A percentile compares a stretch with the other conserved stretches of the same genome.
These are phyloP conservation scores for Vigna reflexopilosa DNA, from an alignment of 306 rosid genomes.

Conservation along the genomic window DNA sequence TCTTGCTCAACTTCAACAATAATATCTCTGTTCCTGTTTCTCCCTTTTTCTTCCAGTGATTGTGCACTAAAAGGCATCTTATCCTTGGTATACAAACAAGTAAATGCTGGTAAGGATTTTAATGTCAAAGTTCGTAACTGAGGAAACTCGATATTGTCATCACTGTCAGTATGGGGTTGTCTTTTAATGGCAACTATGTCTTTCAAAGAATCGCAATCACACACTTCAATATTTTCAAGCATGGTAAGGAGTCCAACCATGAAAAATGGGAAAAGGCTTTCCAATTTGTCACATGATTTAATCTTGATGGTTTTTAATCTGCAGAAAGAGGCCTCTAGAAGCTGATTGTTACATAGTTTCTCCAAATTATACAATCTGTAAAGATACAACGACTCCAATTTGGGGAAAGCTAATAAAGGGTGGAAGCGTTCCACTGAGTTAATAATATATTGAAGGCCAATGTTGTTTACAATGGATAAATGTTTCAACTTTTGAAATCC, in stretches of 20 bases:
- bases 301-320: conserved; percentile 40
- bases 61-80: background rate
- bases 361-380: conserved; percentile 29
- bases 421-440: background rate
- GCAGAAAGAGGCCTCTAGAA: conserved; percentile 29
- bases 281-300: conserved; percentile 11
- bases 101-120: background rate
- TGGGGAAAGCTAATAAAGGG: conserved; percentile 28
- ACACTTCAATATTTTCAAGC: conserved; percentile 46
- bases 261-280: conserved; percentile 36
- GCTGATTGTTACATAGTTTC: conserved; percentile 34
- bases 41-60: background rate
- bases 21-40: background rate
- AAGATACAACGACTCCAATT: conserved; percentile 39
- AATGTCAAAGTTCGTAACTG: conserved; percentile 3
- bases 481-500: conserved; percentile 48
- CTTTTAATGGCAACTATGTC: conserved; percentile 21
- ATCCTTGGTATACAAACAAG: background rate
- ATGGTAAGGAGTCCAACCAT: conserved; percentile 16
- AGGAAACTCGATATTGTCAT: conserved; percentile 1
- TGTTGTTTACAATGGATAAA: conserved; percentile 39
- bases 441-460: conserved; percentile 8
- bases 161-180: background rate
- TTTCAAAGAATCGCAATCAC: conserved; percentile 32
- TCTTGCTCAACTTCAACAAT: background rate